Conservation (phyloP, 345 rosid genomes). For the Turritis glabra region DNA sequence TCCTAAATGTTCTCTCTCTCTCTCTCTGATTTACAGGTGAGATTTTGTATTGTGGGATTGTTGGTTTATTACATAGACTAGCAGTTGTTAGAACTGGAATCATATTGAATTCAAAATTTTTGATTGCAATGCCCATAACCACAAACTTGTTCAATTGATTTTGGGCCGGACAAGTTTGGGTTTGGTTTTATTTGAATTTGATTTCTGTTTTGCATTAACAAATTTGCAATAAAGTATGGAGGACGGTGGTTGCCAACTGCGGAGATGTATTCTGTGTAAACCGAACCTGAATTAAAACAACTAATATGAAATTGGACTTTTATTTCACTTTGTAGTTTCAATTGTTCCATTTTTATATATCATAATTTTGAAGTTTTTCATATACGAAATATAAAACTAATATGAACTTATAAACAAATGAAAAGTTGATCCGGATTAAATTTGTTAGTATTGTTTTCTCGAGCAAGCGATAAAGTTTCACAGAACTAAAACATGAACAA, state of each 20-base stretch:
- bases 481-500: background rate
- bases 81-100: background rate
- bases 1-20: background rate
- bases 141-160: background rate
- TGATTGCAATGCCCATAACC: background rate
- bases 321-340: background rate
- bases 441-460: too few species aligned
- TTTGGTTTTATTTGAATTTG: background rate
- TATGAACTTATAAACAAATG: background rate
- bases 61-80: conserved; percentile 13
- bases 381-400: background rate
- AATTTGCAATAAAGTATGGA: background rate
- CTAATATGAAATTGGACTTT: background rate
- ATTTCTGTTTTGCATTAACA: background rate
- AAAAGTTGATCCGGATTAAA: background rate
- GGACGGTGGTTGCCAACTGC: background rate
- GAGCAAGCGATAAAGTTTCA: background rate
- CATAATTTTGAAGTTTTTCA: background rate
- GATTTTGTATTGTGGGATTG: conserved; percentile 12
- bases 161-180: background rate
- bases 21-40: background rate
- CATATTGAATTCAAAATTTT: background rate
- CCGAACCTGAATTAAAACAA: background rate
- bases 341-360: background rate
- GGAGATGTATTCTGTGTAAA: background rate